phyloP scores from a whole-genome alignment of 768 basidiomycete species.

The Tubosaeta sp. region DNA sequence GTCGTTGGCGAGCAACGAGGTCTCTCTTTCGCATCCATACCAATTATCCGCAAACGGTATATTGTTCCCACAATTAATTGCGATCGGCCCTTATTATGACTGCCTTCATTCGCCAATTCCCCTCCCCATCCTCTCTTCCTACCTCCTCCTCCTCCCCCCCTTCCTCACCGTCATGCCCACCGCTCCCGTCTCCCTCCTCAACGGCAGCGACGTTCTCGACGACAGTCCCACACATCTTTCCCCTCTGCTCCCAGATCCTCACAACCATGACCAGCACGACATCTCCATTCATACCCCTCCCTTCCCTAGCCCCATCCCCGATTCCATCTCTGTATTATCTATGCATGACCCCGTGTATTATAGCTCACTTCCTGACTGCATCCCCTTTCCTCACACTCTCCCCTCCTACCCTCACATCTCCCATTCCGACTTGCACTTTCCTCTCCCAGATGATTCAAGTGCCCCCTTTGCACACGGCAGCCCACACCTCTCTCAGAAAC shows the following conservation, averaged over 20 bases:
- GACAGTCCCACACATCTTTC: constrained; percentile 8
- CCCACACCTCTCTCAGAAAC: constrained; percentile 27
- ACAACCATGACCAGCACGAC: constrained; percentile 27
- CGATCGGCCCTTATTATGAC: constrained; percentile 33
- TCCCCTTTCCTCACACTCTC: constrained; percentile 19
- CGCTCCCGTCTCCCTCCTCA: constrained; percentile 17
- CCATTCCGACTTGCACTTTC: constrained; percentile 27
- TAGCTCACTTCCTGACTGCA: constrained; percentile 27
- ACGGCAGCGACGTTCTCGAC: constrained; percentile 19
- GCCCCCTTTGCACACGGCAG: constrained; percentile 16
- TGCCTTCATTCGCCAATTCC: constrained; percentile 19
- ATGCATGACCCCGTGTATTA: constrained; percentile 32
- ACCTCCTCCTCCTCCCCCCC: neutral
- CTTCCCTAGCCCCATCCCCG: constrained; percentile 17
- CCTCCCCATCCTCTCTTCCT: constrained; percentile 9
- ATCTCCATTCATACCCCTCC: constrained; percentile 28
- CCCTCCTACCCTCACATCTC: constrained; percentile 24
- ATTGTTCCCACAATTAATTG: constrained; percentile 23
- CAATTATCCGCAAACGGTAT: constrained; percentile 5
- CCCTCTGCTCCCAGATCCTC: constrained; percentile 21
- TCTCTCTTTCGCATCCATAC: neutral
- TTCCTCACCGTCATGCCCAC: constrained; percentile 17
- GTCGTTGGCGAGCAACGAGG: constrained; percentile 27
- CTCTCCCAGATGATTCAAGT: constrained; percentile 19
- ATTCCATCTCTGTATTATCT: constrained; percentile 31